These are phyloP conservation scores for Corynascus novoguineensis DNA, from an alignment of 495 filamentous ascomycete genomes.

Conservation along the genomic window DNA sequence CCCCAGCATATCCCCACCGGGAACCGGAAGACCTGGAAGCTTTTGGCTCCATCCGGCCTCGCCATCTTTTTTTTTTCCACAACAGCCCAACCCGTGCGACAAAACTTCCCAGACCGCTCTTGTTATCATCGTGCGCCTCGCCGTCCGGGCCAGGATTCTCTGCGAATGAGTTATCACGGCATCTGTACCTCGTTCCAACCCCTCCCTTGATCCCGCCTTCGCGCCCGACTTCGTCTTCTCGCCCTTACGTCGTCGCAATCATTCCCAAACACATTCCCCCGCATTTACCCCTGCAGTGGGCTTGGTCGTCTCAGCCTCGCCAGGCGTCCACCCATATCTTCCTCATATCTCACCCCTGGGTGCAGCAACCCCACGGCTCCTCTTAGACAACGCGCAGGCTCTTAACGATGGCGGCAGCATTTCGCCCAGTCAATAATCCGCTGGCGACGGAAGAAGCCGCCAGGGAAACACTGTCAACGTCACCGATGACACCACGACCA, in stretches of 20 bases:
- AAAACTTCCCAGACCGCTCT: constrained; percentile 3
- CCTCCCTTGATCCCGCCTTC: neutral
- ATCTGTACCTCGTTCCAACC: neutral
- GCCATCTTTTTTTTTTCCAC: constrained; percentile 19
- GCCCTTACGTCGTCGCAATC: constrained; percentile 23
- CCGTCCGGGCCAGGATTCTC: constrained; percentile 1
- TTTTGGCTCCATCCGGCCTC: constrained; percentile 14
- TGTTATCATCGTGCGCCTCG: constrained; percentile 19
- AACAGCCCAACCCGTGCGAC: constrained; percentile 14
- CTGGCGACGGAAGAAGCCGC: constrained; percentile 47
- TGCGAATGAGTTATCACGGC: constrained; percentile 13
- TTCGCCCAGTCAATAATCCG: constrained; percentile 72
- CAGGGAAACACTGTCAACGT: constrained; percentile 46
- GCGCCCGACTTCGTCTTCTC: constrained; percentile 26
- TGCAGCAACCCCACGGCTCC: constrained; percentile 12
- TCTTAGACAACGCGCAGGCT: neutral
- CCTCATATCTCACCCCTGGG: constrained; percentile 15
- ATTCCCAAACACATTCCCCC: constrained; percentile 31
- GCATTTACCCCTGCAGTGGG: constrained; percentile 32
- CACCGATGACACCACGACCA: constrained; percentile 59
- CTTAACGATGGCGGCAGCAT: constrained; percentile 48
- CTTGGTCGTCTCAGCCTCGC: constrained; percentile 34
- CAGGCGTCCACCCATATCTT: constrained; percentile 30
- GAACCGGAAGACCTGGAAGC: constrained; percentile 19
- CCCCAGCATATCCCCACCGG: constrained; percentile 25